Evolutionary conservation across 257 asterid species (phyloP).

Genomic region (Linaria vulgaris): DNA sequence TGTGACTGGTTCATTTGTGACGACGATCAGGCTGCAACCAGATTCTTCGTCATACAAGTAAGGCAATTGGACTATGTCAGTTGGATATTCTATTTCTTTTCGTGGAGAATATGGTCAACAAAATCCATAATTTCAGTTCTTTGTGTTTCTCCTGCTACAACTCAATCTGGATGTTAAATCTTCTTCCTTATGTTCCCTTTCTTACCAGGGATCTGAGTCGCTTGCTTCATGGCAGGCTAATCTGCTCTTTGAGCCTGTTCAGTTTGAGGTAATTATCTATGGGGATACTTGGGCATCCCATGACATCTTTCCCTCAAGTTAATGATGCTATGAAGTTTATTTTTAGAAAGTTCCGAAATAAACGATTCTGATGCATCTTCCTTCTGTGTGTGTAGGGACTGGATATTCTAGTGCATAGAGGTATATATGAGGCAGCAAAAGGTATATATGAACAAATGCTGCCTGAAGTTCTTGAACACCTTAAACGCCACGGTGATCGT

Average conservation of each 20-base stretch:
- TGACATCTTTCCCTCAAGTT: too few relatives aligned
- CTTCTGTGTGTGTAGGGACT: slow-evolving; percentile 67
- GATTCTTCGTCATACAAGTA: slow-evolving; percentile 92
- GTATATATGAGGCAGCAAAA: slow-evolving; percentile 98
- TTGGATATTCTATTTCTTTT: not conserved
- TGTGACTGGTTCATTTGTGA: slow-evolving; percentile 96
- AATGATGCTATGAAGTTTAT: not conserved
- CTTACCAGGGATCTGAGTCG: slow-evolving; percentile 84
- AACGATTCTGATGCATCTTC: slow-evolving; percentile 16
- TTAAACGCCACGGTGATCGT: slow-evolving; percentile 50
- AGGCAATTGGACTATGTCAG: not conserved
- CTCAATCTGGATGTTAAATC: slow-evolving; percentile 17
- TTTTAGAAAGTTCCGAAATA: not conserved
- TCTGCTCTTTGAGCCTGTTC: slow-evolving; percentile 84
- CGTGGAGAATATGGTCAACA: not conserved
- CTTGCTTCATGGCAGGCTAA: slow-evolving; percentile 97
- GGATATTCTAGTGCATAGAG: slow-evolving; percentile 87
- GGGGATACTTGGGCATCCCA: slow-evolving; percentile 1
- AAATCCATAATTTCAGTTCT: not conserved
- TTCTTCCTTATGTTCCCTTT: not conserved
- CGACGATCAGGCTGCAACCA: slow-evolving; percentile 71
- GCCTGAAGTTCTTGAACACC: slow-evolving; percentile 72
- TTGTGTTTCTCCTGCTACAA: not conserved
- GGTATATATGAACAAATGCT: slow-evolving; percentile 86
- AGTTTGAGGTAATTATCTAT: slow-evolving; percentile 75